Base-by-base conservation (phyloP, 371 early-diverging fungal species). In the Mortierella sp. region DNA sequence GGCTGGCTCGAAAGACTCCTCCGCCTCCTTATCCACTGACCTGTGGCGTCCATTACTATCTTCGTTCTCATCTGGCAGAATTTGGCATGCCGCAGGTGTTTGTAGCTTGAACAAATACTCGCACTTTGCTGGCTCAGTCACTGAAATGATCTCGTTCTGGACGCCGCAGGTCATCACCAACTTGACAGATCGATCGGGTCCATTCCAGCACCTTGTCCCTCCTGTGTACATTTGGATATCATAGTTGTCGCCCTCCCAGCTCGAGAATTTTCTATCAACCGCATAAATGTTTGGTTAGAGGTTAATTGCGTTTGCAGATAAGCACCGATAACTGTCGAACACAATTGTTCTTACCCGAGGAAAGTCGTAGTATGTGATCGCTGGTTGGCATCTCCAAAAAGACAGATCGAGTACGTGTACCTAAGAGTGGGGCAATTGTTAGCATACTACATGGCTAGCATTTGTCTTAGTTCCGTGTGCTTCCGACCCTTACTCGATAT, bases 191-290 rank as follows among this genome's bases (percentile, higher is more conserved):
- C 98, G 86, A 32, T 88, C 84, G 1, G 97, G 97, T 0, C 97
- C 98, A 64, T 96, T 94, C 97, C 98, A 97, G 82, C 98, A 98
- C 50, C 84, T 82, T 5, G 84, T 79, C 32, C 98, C 98, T 46
- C 86, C 82, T 9, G 72, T 79, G 72, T 92, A 95, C 48, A 78
- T 58, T 65, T 92, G 94, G 27, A 79, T 58, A 9, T 57, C 64
- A 58, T 92, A 90, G 37, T 80, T 43, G 23, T 80, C 63, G 3
- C 66, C 79, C 17, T 61, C 70, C 75, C 75, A 73, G 19, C 39
- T 23, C 15, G 75, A 67, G 59, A 73, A 73, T 60, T 61, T 72
- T 8, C 73, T 72, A 60, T 42, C n/a, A n/a, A n/a, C n/a, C n/a
- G n/a, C n/a, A n/a, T n/a, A n/a, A n/a, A n/a, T n/a, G n/a, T n/a